phyloP scores from a whole-genome alignment of 352 stramenopile species.

The Blastocystis sp. region DNA sequence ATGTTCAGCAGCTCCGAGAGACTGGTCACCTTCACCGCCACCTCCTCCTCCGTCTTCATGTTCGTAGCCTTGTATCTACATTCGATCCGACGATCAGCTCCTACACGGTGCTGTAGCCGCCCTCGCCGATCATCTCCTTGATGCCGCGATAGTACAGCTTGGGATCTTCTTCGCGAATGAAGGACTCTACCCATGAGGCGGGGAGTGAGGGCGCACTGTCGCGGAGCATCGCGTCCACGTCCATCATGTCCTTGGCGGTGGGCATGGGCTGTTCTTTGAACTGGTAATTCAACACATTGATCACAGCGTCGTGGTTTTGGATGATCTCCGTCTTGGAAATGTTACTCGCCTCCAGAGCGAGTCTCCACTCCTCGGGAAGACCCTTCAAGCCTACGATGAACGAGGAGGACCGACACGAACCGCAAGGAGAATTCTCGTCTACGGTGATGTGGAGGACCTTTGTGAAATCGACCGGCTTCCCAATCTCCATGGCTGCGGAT shows the following conservation, averaged over 20 bases:
- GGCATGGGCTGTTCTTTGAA: slow-evolving; percentile 72
- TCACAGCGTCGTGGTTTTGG: slow-evolving; percentile 74
- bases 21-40: slow-evolving; percentile 72
- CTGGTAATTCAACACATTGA: slow-evolving; percentile 75
- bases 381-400: slow-evolving; percentile 72
- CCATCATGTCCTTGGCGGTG: slow-evolving; percentile 28
- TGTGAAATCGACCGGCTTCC: slow-evolving; percentile 71
- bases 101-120: slow-evolving; percentile 76
- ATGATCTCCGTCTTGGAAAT: slow-evolving; percentile 76
- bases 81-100: slow-evolving; percentile 1
- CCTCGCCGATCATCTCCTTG: slow-evolving; percentile 76
- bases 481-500: slow-evolving; percentile 36
- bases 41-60: slow-evolving; percentile 71
- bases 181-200: slow-evolving; percentile 51
- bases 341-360: slow-evolving; percentile 74
- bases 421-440: slow-evolving; percentile 70
- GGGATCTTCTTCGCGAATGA: slow-evolving; percentile 70
- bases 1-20: slow-evolving; percentile 68
- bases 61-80: slow-evolving; percentile 70
- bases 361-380: slow-evolving; percentile 73
- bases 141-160: slow-evolving; percentile 73
- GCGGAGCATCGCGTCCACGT: slow-evolving; percentile 31
- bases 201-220: slow-evolving; percentile 25
- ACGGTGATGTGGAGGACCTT: slow-evolving; percentile 72
- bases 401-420: not conserved